Evolutionary conservation across 139 green algal species (phyloP).

Genomic region (Closterium sp.): DNA sequence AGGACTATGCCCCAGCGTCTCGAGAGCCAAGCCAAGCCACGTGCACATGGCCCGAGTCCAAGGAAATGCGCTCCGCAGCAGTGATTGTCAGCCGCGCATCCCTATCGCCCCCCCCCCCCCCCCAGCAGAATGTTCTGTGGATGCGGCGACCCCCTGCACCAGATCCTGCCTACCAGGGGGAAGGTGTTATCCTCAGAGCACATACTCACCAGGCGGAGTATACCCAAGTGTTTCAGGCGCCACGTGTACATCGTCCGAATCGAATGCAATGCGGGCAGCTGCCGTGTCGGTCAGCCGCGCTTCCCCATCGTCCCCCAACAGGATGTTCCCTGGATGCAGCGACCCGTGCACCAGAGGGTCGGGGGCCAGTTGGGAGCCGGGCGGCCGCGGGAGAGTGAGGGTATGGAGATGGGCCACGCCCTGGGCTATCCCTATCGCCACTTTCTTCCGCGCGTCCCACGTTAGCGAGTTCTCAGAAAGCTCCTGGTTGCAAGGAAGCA

Average conservation of each 20-base stretch:
- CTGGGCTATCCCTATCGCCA: not conserved
- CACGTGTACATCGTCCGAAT: not conserved
- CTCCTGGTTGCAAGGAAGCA: not conserved
- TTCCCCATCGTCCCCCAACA: not conserved
- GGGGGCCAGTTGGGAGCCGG: not conserved
- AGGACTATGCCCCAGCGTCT: not conserved
- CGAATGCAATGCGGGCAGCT: not conserved
- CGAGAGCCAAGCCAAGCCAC: not conserved
- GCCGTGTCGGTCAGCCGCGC: not conserved
- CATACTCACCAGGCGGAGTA: not conserved
- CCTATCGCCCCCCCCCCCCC: not conserved
- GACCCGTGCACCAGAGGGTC: not conserved
- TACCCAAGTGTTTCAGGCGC: not conserved
- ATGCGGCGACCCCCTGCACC: not conserved
- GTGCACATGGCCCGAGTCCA: not conserved
- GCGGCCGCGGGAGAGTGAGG: not conserved
- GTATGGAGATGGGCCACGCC: not conserved
- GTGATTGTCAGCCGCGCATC: not conserved
- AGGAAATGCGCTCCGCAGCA: not conserved
- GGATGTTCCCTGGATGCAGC: constrained; percentile 1
- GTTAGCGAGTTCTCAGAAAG: not conserved
- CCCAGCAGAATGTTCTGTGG: not conserved
- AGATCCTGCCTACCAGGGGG: no score
- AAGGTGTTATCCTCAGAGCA: no score
- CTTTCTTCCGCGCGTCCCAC: not conserved